These are phyloP conservation scores for Isoetes engelmannii DNA, from an alignment of 83 land plant species.

Conservation along the genomic window DNA sequence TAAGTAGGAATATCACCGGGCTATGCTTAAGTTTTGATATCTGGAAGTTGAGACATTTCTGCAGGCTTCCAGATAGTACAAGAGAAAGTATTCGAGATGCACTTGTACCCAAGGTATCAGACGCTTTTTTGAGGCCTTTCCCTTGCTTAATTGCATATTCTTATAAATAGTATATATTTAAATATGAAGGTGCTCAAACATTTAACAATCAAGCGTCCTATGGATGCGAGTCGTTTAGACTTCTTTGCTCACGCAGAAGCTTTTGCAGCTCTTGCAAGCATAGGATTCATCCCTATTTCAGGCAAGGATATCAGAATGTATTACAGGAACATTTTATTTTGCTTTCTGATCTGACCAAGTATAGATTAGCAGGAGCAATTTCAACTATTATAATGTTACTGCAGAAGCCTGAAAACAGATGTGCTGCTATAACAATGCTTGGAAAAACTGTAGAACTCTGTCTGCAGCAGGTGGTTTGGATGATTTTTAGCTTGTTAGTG, in stretches of 20 bases:
- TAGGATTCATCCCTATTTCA: conserved; percentile 26
- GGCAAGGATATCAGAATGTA: conserved; percentile 11
- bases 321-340: conserved; percentile 3
- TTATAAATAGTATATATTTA: neutral
- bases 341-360: conserved; percentile 1
- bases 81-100: conserved; percentile 18
- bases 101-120: conserved; percentile 27
- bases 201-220: conserved; percentile 26
- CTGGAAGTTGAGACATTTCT: too few relatives aligned
- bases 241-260: conserved; percentile 37
- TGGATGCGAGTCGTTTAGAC: conserved; percentile 37
- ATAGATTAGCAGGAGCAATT: conserved; percentile 27
- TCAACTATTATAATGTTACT: conserved; percentile 22
- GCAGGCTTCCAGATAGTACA: conserved; percentile 27
- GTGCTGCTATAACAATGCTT: conserved; percentile 37
- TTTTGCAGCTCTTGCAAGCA: conserved; percentile 26
- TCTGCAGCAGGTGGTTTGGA: conserved; percentile 22
- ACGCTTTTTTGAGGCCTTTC: too few relatives aligned
- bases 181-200: conserved; percentile 32
- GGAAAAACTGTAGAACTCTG: conserved; percentile 36
- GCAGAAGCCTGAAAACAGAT: conserved; percentile 31
- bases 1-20: too few relatives aligned
- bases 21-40: too few relatives aligned
- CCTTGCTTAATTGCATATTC: neutral
- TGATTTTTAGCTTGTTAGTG: too few relatives aligned